phyloP scores from a whole-genome alignment of 768 basidiomycete species.

The Auriculariales sp. region DNA sequence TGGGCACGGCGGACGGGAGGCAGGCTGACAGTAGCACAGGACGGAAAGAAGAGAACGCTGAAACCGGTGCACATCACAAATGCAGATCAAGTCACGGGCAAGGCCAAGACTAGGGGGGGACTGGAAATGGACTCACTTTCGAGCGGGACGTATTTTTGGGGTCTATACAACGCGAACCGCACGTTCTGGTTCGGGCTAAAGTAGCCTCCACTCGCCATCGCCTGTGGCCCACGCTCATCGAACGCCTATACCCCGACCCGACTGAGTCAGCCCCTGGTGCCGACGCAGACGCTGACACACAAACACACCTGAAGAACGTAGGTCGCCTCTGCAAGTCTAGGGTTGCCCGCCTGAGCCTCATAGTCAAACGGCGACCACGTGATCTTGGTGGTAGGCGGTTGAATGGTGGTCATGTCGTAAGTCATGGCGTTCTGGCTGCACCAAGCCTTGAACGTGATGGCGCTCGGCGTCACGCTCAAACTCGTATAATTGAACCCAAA shows the following conservation, averaged over 20 bases:
- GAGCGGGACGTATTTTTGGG: conserved; percentile 54
- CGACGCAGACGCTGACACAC: too few relatives aligned
- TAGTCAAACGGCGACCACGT: conserved; percentile 74
- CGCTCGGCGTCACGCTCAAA: conserved; percentile 53
- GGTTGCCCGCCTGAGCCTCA: conserved; percentile 43
- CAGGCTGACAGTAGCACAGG: background rate
- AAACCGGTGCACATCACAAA: background rate
- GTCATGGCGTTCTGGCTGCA: conserved; percentile 75
- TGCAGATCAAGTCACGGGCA: background rate
- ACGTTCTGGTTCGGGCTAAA: conserved; percentile 55
- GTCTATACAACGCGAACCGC: conserved; percentile 75
- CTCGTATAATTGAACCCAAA: conserved; percentile 85
- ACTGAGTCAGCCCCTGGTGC: too few relatives aligned
- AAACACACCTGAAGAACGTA: conserved; percentile 74
- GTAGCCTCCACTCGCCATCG: conserved; percentile 43
- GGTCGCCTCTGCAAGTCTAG: conserved; percentile 57
- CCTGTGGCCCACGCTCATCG: conserved; percentile 64
- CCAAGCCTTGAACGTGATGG: conserved; percentile 67
- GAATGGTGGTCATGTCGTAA: conserved; percentile 72
- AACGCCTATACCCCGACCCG: too few relatives aligned
- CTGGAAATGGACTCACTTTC: conserved; percentile 21
- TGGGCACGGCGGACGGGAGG: background rate
- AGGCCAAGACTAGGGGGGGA: background rate
- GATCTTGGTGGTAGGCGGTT: conserved; percentile 53
- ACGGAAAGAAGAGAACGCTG: background rate